Evolutionary conservation across 129 eudicot species (phyloP).

Genomic region (Calendula officinalis): DNA sequence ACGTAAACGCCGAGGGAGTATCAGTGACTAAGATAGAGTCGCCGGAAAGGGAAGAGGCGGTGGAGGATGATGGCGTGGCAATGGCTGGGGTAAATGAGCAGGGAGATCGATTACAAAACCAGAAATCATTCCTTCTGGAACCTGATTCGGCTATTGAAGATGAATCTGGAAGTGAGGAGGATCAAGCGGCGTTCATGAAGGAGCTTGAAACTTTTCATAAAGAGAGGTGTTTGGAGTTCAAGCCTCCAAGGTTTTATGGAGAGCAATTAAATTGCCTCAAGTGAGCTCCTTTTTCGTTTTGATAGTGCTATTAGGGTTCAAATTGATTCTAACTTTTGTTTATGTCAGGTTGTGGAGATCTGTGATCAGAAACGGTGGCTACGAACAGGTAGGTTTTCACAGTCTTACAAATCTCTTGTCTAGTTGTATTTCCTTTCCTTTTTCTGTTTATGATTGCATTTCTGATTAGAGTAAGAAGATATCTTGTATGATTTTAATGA

Average conservation of each 20-base stretch:
- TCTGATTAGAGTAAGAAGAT: constrained; percentile 2
- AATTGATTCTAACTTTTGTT: constrained; percentile 1
- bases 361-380: constrained; percentile 81
- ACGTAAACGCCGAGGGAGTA: neutral
- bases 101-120: constrained; percentile 21
- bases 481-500: constrained; percentile 7
- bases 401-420: constrained; percentile 10
- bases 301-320: neutral
- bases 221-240: constrained; percentile 71
- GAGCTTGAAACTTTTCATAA: constrained; percentile 75
- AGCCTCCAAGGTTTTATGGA: constrained; percentile 78
- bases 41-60: neutral
- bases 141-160: constrained; percentile 46
- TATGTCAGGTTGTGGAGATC: constrained; percentile 80
- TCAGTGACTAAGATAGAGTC: constrained; percentile 18
- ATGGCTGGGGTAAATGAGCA: constrained; percentile 31
- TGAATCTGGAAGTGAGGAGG: constrained; percentile 81
- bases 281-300: constrained; percentile 37
- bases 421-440: constrained; percentile 5
- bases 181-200: constrained; percentile 69
- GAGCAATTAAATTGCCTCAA: constrained; percentile 82
- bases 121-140: constrained; percentile 47
- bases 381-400: constrained; percentile 57
- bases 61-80: constrained; percentile 21
- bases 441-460: constrained; percentile 9